phyloP scores from a whole-genome alignment of 2,329 filamentous ascomycete genomes.

The Monosporascus cannonballus region DNA sequence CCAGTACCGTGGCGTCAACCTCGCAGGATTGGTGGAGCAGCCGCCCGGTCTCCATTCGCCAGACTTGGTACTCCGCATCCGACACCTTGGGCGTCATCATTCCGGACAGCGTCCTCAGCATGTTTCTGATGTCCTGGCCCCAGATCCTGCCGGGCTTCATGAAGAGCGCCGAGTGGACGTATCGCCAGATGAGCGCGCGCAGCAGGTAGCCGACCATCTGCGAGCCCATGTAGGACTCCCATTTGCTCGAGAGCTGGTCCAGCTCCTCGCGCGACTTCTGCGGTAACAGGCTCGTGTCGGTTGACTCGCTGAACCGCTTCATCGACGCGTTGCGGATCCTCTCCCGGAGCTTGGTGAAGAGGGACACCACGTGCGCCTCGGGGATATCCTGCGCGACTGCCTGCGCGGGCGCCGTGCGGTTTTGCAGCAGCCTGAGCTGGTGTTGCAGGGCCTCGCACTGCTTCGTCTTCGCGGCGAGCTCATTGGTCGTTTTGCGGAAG shows the following conservation, averaged over 20 bases:
- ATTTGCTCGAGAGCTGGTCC: constrained; percentile 18
- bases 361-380: constrained; percentile 11
- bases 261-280: constrained; percentile 14
- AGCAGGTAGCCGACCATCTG: constrained; percentile 17
- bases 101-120: constrained; percentile 7
- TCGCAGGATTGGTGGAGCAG: constrained; percentile 13
- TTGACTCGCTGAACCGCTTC: constrained; percentile 14
- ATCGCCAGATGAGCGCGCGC: constrained; percentile 24
- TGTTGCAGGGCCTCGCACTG: constrained; percentile 10
- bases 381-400: constrained; percentile 4
- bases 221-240: constrained; percentile 19
- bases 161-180: constrained; percentile 18
- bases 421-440: constrained; percentile 1
- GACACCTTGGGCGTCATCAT: constrained; percentile 8
- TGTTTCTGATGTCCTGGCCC: constrained; percentile 14
- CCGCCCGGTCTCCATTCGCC: constrained; percentile 18
- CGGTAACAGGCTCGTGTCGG: constrained; percentile 8
- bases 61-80: constrained; percentile 12
- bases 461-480: constrained; percentile 14
- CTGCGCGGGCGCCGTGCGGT: constrained; percentile 1
- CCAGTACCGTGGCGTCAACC: constrained; percentile 11
- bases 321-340: constrained; percentile 14
- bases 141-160: constrained; percentile 15
- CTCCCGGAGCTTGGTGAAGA: constrained; percentile 17
- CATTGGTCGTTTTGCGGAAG: constrained; percentile 6